Base-by-base conservation (phyloP, 345 rosid species). In the Punica granatum region DNA sequence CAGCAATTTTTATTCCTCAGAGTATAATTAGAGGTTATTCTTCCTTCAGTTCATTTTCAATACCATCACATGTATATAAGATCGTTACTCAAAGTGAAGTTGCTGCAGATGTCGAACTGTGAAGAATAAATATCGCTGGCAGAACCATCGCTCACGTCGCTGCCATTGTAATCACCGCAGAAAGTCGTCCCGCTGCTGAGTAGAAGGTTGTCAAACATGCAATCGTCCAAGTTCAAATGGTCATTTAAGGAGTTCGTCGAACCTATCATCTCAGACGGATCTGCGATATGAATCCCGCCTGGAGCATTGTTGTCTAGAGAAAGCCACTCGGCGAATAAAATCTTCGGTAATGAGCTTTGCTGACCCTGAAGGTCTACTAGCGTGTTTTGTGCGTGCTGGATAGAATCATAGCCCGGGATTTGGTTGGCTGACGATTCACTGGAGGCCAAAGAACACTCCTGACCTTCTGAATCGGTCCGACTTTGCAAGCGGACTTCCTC, bases 21-120 rank as follows among this genome's bases (percentile, higher is more conserved):
- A 69, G 62, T 35, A 30, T 26, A 68, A 70, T 80, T 69, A 70
- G 64, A 75, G 41, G 67, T 36, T 65, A 64, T 76, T 80, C 78
- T 67, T 63, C 75, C 71, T 58, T 39, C 44, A 35, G 63, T 44
- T 25, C 37, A 61, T 8, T 31, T 26, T 46, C 26, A 1, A 8
- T 11, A 34, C 11, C 54, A 32, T 75, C 79, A 87, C 31, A 80
- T 72, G 76, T 75, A 85, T 77, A 78, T 68, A 33, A 80, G 75
- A 76, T 83, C 78, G 67, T 44, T 72, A 64, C 69, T 79, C 67
- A 78, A 72, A 67, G 78, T 76, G 72, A 86, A 80, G 9, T 66
- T 80, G 34, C 77, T 71, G 61, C 78, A 79, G 19, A 78, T 59
- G 39, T 76, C 78, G 74, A 89, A 84, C 58, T 75, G 72, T 25